Evolutionary conservation across 495 filamentous ascomycete species (phyloP), one percentile per base, ranked within the genome.

Genomic region (Talaromyces wortmannii): DNA sequence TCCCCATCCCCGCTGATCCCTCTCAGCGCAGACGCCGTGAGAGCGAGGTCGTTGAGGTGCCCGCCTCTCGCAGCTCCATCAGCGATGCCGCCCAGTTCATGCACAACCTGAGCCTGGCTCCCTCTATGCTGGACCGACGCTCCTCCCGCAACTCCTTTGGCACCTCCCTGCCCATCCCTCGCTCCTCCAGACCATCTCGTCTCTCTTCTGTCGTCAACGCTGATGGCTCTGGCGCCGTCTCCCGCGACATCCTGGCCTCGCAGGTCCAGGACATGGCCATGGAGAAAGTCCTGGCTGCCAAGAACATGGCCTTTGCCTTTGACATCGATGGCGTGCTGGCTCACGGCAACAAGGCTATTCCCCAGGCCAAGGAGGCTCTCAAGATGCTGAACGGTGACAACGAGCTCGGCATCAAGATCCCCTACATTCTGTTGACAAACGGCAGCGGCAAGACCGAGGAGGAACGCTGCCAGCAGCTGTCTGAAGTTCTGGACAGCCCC

Each of bases 361-460:
- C 86, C 11, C 86, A 92, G 67, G 90, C 90, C 48, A 79, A 89
- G 55, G 81, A 90, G 64, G 88, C 88, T n/a, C 85, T 95, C 82
- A 87, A 85, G 70, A 82, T 89, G 11, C 74, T 95, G 40, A 94
- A 94, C 64, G 90, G 90, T 6, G 81, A 92, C 62, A 96, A 96
- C 65, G 78, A 90, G 67, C 85, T 89, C 61, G 89, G 89, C 15
- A 78, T 95, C 67, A 92, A 87, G 71, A 80, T 95, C 40, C 91
- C 91, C 7, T 92, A 95, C 70, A 95, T 97, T 59, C 88, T 95
- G 59, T 77, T 97, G 47, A 97, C 92, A 62, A 97, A 97, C 69
- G 91, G 91, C 61, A 91, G 92, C 63, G 92, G 92, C 62, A 95
- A 92, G 75, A 87, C 85, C 32, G 91, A 96, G 72, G 75, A 82